Evolutionary conservation across 2,329 filamentous ascomycete genomes (phyloP), one percentile per base, ranked within the genome.

Genomic region (Verticillium zaregamsianum): DNA sequence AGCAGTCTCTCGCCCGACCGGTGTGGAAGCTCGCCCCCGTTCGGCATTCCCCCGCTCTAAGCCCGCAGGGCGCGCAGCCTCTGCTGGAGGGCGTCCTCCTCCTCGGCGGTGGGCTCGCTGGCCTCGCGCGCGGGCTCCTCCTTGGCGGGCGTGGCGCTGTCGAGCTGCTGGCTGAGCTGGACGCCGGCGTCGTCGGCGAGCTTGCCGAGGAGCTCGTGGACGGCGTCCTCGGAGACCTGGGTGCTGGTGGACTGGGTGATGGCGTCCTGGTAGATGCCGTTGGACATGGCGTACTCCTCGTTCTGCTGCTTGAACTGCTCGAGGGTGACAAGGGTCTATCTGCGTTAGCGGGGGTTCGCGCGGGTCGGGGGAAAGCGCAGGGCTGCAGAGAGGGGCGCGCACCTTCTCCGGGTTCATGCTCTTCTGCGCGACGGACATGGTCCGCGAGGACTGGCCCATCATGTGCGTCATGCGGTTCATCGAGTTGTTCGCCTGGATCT

Each of bases 141-240:
- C 69, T 81, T 83, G 66, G 81, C 81, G 25, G 84, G 80, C 49
- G 80, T 82, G 2, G 83, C 82, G 62, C 80, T 74, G 69, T 79
- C 83, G 65, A 96, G 87, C 76, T 95, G 91, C 72, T 90, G 85
- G 67, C 87, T 87, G 64, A 96, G 80, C 75, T 95, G 90, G 59
- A 97, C 86, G 60, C 93, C 93, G 11, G 91, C 92, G 74, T 96
- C 92, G 74, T 96, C 93, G 65, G 92, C 92, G 54, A 95, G 86
- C 77, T 96, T 90, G 66, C 86, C 89, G 77, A 96, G 90, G 65
- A 96, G 78, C 67, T 92, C 88, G 74, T 96, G 92, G 2, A 96
- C 92, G 67, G 93, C 92, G 68, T 96, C 92, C 73, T 96, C 76
- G 79, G 91, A 78, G 79, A 93, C 74, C 81, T 91, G 73, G 79